Percentiles rank a stretch among this genome's conserved stretches.
These are phyloP conservation scores for Penicillium sclerotigenum DNA, from an alignment of 2,329 filamentous ascomycete species.

Conservation along the genomic window DNA sequence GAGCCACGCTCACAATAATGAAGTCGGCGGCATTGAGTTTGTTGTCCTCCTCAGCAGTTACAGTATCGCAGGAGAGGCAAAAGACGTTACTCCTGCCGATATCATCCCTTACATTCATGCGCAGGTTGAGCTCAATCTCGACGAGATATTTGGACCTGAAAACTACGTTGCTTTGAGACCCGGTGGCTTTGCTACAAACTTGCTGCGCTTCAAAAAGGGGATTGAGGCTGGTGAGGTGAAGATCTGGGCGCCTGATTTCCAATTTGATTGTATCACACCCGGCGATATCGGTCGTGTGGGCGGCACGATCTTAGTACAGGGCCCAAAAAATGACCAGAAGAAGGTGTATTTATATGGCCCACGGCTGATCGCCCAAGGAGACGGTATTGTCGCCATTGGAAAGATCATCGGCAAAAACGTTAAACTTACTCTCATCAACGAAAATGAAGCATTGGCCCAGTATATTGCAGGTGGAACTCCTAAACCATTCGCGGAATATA, in stretches of 20 bases:
- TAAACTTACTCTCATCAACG: not conserved
- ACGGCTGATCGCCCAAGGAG: not conserved
- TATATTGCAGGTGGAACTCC: not conserved
- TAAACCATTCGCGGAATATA: not conserved
- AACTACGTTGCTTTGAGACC: not conserved
- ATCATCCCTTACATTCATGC: not conserved
- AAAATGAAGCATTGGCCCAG: not conserved
- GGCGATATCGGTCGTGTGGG: not conserved
- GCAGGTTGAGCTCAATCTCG: not conserved
- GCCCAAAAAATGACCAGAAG: not conserved
- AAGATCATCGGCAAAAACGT: not conserved
- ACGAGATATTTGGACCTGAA: not conserved
- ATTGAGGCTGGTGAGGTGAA: not conserved
- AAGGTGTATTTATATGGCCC: not conserved
- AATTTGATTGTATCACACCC: not conserved
- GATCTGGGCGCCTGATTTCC: not conserved
- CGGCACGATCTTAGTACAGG: not conserved
- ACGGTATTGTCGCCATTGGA: not conserved
- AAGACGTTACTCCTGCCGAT: not conserved
- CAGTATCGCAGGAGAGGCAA: not conserved
- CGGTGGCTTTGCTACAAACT: not conserved
- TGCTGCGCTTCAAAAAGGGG: not conserved
- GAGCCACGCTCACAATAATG: not conserved
- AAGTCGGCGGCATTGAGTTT: not conserved
- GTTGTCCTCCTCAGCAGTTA: not conserved